These are phyloP conservation scores for Linderniella brevidens DNA, from an alignment of 257 asterid genomes.

Conservation along the genomic window DNA sequence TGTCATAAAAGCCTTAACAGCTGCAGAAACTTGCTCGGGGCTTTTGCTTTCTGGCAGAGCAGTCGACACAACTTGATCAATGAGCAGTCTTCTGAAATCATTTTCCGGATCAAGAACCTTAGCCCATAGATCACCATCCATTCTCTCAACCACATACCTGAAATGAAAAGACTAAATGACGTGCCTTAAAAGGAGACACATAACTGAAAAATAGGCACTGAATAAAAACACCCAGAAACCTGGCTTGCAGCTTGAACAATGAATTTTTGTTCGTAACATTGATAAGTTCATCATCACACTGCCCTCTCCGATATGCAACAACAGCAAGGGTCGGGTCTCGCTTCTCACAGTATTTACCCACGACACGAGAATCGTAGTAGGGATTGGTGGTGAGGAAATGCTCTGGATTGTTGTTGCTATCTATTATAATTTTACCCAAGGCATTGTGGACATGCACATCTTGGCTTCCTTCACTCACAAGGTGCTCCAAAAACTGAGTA, in stretches of 20 bases:
- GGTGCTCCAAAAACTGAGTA: conserved; percentile 98
- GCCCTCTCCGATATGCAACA: conserved; percentile 97
- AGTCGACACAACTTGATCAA: conserved; percentile 99
- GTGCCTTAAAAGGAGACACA: conserved; percentile 7
- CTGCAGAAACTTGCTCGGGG: conserved; percentile 99
- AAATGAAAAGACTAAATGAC: conserved; percentile 5
- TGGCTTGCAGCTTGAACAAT: conserved; percentile 90
- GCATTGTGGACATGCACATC: conserved; percentile 99
- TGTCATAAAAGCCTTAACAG: conserved; percentile 98
- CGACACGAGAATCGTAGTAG: conserved; percentile 91
- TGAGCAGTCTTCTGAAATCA: conserved; percentile 90
- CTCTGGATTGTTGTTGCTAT: conserved; percentile 95
- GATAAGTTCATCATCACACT: conserved; percentile 93
- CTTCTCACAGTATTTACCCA: conserved; percentile 98
- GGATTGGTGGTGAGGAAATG: conserved; percentile 99
- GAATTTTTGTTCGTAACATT: conserved; percentile 91
- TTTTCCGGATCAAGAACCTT: conserved; percentile 92
- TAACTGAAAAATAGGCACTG: conserved; percentile 7
- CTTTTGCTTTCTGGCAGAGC: conserved; percentile 99
- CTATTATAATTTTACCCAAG: conserved; percentile 94
- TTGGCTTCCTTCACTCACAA: conserved; percentile 99
- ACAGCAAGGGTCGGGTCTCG: conserved; percentile 99
- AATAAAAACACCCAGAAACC: conserved; percentile 33
- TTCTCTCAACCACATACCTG: conserved; percentile 97
- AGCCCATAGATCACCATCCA: conserved; percentile 98